Conservation (phyloP, 78 protist genomes). For the Dictyostelium brefeldianum region DNA sequence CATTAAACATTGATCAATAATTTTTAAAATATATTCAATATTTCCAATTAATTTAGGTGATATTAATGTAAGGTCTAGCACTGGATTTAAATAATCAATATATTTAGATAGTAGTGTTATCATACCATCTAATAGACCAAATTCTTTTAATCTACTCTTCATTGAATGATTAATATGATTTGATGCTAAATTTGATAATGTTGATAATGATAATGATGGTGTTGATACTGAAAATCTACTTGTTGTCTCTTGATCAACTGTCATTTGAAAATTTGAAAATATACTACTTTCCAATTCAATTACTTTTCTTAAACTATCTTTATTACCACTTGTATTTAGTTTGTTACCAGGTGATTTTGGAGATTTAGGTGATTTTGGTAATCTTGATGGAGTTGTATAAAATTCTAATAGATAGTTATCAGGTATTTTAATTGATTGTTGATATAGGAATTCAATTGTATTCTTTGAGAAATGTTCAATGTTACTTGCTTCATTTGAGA, state of each 20-base stretch:
- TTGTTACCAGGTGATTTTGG: slow-evolving; percentile 20
- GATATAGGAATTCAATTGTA: slow-evolving; percentile 13
- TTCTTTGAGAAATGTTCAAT: slow-evolving; percentile 47
- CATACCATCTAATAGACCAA: slow-evolving; percentile 37
- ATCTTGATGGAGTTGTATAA: slow-evolving; percentile 64
- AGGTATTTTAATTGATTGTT: slow-evolving; percentile 37
- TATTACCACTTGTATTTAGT: not conserved
- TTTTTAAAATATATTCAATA: slow-evolving; percentile 36
- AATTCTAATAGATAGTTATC: slow-evolving; percentile 58
- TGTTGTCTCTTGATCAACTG: slow-evolving; percentile 10
- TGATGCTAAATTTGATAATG: slow-evolving; percentile 37
- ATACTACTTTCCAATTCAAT: not conserved
- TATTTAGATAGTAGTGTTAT: slow-evolving; percentile 12
- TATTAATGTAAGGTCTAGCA: slow-evolving; percentile 20
- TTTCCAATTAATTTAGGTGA: slow-evolving; percentile 75
- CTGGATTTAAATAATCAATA: slow-evolving; percentile 57
- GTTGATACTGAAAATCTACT: slow-evolving; percentile 35
- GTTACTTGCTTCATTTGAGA: slow-evolving; percentile 33
- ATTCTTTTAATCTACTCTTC: slow-evolving; percentile 14
- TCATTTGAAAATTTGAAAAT: slow-evolving; percentile 7
- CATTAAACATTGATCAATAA: slow-evolving; percentile 46
- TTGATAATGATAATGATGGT: slow-evolving; percentile 48
- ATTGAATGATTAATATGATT: slow-evolving; percentile 43
- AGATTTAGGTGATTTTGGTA: slow-evolving; percentile 72
- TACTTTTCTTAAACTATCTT: not conserved